phyloP scores from a whole-genome alignment of 257 asterid species.

The Penstemon newberryi region DNA sequence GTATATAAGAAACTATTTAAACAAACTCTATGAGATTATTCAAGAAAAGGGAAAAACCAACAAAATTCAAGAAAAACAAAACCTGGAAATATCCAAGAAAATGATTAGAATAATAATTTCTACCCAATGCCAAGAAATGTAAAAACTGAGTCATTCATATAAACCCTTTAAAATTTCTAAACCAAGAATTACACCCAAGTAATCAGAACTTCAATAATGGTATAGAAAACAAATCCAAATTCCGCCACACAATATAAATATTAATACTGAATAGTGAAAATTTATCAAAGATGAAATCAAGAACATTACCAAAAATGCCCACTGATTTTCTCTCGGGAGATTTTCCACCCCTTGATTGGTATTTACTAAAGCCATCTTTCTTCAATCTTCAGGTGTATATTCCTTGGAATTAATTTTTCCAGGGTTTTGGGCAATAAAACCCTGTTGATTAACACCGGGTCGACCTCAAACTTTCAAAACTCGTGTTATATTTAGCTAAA shows the following conservation, averaged over 20 bases:
- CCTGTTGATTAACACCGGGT: too few species aligned
- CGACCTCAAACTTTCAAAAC: too few species aligned
- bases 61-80: too few species aligned
- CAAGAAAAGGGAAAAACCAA: neutral
- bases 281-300: neutral
- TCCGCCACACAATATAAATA: neutral
- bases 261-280: neutral
- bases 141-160: neutral
- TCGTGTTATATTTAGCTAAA: too few species aligned
- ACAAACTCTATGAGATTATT: neutral
- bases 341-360: slow-evolving; percentile 10
- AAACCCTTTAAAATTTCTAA: neutral
- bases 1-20: neutral
- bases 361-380: too few species aligned
- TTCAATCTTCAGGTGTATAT: too few species aligned
- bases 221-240: neutral
- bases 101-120: neutral
- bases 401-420: too few species aligned
- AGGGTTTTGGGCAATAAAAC: too few species aligned
- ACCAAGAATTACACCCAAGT: neutral
- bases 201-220: neutral
- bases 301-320: slow-evolving; percentile 45
- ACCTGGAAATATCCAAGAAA: neutral
- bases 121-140: neutral
- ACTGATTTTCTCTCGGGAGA: slow-evolving; percentile 27